Base-by-base conservation (phyloP, 441 rosid species). In the Populus hybrid region DNA sequence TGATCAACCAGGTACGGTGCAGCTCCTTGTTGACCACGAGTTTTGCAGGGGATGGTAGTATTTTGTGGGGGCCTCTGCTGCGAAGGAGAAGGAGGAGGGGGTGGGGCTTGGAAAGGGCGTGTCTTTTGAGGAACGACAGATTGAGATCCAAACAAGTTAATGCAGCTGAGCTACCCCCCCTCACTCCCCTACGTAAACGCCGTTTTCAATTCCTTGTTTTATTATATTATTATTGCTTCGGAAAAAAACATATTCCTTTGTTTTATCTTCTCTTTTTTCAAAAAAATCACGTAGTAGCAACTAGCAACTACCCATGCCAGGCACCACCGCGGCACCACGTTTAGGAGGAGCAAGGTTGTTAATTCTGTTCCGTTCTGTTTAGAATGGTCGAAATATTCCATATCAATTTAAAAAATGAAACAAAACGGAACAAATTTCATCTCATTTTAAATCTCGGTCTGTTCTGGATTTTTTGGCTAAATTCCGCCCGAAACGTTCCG, bases 101-200 rank as follows among this genome's bases (percentile, higher is more conserved):
- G 64, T 26, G 28, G 35, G 23, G 65, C 45, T 2, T 23, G 20
- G 11, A 23, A 6, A 53, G n/a, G 23, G 35, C 20, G 29, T 23
- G 68, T 9, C 33, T 14, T 40, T 63, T 9, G 45, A 71, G 69
- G 29, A 76, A 68, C 20, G 75, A 69, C 73, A 74, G 73, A 74
- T 10, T 45, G 20, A 38, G 81, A 75, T 82, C 81, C 84, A 75
- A 67, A 64, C 65, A 69, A 26, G 73, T 76, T 73, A 68, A 76
- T 72, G 77, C 68, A 68, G n/a, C 11, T 42, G 9, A 74, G n/a
- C 77, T 2, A 74, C 73, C 74, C 9, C n/a, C 24, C 23, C 24
- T 45, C 56, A 0, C 56, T 45, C 56, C 56, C 1, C 56, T 45
- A 45, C 56, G 56, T 0, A 14, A 14, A 45, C 5, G 56, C 20